Evolutionary conservation across 371 early-diverging fungal genomes (phyloP), one percentile per base, ranked within the genome.

Genomic region (Rhizopus delemar): DNA sequence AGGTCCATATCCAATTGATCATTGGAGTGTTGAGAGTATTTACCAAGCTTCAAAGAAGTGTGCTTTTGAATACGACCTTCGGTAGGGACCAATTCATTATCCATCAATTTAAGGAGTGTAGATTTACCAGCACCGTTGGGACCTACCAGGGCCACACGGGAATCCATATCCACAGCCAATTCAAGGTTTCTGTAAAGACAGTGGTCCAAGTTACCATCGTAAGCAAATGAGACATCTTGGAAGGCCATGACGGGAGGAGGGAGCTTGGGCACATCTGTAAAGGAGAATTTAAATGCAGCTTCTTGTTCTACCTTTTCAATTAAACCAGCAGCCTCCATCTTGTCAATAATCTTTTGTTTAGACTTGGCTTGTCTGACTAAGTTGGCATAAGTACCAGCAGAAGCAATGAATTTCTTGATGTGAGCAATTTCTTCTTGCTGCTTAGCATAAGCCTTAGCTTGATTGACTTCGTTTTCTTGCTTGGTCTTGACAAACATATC

Each of bases 321-420:
- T 53, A 98, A 76, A 63, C 98, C 98, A 59, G 88, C 97, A 60
- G 97, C 97, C 80, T 94, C 95, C 98, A 99, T 98, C 85, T 98
- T 98, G 83, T 99, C 98, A 48, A 99, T 88, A 67, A 97, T 96
- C 93, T 99, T 99, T 69, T 96, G 97, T 80, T 95, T 94, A 53
- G 94, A 94, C 83, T 99, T 98, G 54, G 97, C 99, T 79, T 97
- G 98, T 60, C 93, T 86, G 53, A 98, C 96, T 86, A 98, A 87
- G 82, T 97, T 98, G 68, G 99, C 94, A 84, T 94, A 98, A 53
- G 97, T 97, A 93, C 99, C 98, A 66, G 97, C 97, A 34, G 96
- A 93, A 38, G 97, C 94, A 74, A 98, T 95, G 80, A 99, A 99
- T 82, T 94, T 91, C 74, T 97, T 95, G 79, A 99, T 94, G 81